A percentile compares a stretch with the other conserved stretches of the same genome.
Evolutionary conservation across 108 stramenopile species (phyloP).

Genomic region (Seminavis robusta): DNA sequence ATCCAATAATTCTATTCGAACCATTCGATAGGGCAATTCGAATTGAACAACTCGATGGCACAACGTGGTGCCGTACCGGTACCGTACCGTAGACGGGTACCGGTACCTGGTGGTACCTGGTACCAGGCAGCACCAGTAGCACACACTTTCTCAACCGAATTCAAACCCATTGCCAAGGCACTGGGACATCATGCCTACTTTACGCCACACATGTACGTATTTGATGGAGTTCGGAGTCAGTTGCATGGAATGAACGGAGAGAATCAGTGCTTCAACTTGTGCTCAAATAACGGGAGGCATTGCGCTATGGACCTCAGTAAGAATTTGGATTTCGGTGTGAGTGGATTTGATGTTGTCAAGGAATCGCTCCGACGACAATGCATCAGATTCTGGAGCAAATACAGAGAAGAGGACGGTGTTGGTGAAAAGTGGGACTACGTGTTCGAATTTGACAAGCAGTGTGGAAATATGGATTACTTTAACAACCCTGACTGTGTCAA

Average conservation of each 20-base stretch:
- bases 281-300: slow-evolving; percentile 93
- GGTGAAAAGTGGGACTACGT: slow-evolving; percentile 86
- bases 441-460: slow-evolving; percentile 61
- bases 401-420: slow-evolving; percentile 59
- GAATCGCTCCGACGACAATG: slow-evolving; percentile 86
- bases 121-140: slow-evolving; percentile 68
- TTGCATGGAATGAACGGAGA: slow-evolving; percentile 60
- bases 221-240: slow-evolving; percentile 57
- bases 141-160: slow-evolving; percentile 58
- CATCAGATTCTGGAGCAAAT: slow-evolving; percentile 77
- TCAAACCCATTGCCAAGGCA: slow-evolving; percentile 62
- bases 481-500: slow-evolving; percentile 73
- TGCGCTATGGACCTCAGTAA: slow-evolving; percentile 90
- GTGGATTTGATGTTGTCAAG: slow-evolving; percentile 81
- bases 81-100: slow-evolving; percentile 79
- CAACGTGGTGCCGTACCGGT: too few species aligned
- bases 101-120: slow-evolving; percentile 85
- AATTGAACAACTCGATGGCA: too few species aligned
- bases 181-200: slow-evolving; percentile 76
- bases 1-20: slow-evolving; percentile 57
- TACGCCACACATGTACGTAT: slow-evolving; percentile 83
- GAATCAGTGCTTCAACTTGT: slow-evolving; percentile 79
- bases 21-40: slow-evolving; percentile 67
- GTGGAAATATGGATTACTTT: slow-evolving; percentile 57
- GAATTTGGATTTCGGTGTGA: slow-evolving; percentile 66